Base-by-base conservation (phyloP, 2,329 filamentous ascomycete species). In the Trichoderma asperellum region DNA sequence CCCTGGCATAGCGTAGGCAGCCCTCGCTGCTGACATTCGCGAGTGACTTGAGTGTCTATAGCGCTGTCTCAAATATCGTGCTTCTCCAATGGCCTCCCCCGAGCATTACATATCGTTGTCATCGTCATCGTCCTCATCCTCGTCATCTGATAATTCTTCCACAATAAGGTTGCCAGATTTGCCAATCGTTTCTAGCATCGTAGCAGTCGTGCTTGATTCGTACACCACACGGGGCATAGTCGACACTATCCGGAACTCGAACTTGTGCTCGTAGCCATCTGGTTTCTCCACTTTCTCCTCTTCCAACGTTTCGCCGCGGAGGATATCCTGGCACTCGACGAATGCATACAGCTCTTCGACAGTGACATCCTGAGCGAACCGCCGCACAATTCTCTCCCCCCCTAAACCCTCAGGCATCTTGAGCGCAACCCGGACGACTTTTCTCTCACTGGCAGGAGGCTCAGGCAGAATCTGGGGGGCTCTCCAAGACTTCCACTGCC, bases 341-440 rank as follows among this genome's bases (percentile, higher is more conserved):
- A 97, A 97, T 0, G 95, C 96, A 79, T 98, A 98, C 6, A 99
- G 82, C 75, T 97, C 94, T 77, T 98, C 95, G 47, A 98, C 83
- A 2, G 87, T 85, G 0, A 92, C 88, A n/a, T 88, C 83, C 1
- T 86, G 83, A 0, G 84, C 79, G 77, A 99, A 98, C 61, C 87
- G 88, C 53, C 95, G 87, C 68, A 97, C 87, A 2, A 97, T 87
- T 53, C 94, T 86, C 60, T 93, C 91, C 0, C 88, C 91, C 5
- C 87, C 90, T 0, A 80, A 81, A 35, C 78, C 78, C 72, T 85
- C 83, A 10, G 88, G 87, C 85, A 91, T 86, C 81, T 88, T 89
- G 53, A 91, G 80, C 4, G 88, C 88, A 34, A 91, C 82, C n/a
- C 94, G 88, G 21, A 97, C 92, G 0, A 90, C 85, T 68, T 92